Conservation (phyloP, 164 flowering plant genomes). For the Aristolochia contorta region DNA sequence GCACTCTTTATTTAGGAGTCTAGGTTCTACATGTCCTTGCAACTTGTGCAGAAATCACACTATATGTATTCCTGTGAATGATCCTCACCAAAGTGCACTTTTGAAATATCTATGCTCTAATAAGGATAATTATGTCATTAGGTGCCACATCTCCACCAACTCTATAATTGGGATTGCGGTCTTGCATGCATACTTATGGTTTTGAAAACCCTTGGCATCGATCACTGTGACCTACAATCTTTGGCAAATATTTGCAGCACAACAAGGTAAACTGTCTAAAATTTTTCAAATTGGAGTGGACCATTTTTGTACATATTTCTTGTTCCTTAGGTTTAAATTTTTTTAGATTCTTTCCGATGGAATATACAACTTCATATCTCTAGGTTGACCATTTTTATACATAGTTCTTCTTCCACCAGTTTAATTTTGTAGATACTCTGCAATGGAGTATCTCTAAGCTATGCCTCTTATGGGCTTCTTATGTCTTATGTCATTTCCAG, state of each 20-base stretch:
- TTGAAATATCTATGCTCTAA: too few species aligned
- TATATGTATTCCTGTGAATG: neutral
- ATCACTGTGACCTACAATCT: conserved; percentile 31
- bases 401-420: neutral
- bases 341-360: too few species aligned
- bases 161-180: conserved; percentile 88
- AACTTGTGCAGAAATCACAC: neutral
- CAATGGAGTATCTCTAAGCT: neutral
- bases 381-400: neutral
- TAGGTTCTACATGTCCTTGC: neutral
- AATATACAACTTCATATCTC: neutral
- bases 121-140: conserved; percentile 10
- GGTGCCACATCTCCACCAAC: conserved; percentile 88
- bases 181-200: conserved; percentile 94
- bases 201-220: conserved; percentile 58
- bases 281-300: neutral
- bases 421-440: too few species aligned
- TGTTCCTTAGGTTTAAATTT: neutral
- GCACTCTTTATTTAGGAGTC: too few species aligned
- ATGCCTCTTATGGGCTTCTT: neutral
- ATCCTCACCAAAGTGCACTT: too few species aligned
- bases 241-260: conserved; percentile 64
- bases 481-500: neutral
- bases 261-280: conserved; percentile 40
- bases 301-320: neutral